Evolutionary conservation across 345 rosid species (phyloP).

Genomic region (Excoecaria cochinchinensis): DNA sequence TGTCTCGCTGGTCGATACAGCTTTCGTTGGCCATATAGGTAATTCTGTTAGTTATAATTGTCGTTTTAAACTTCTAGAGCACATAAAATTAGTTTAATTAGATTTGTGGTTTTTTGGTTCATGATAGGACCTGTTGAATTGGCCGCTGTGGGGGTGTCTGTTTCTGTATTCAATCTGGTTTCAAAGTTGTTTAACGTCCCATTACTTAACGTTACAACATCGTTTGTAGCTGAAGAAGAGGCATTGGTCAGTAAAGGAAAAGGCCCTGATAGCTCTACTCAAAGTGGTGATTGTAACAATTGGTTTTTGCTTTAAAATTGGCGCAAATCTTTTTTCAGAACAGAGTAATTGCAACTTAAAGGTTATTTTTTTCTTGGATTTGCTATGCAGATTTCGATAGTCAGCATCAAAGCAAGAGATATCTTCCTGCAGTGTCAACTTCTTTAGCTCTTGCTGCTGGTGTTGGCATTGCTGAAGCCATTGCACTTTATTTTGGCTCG

Average conservation of each 20-base stretch:
- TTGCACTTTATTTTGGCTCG: conserved; percentile 72
- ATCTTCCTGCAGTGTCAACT: conserved; percentile 72
- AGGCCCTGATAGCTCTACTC: conserved; percentile 15
- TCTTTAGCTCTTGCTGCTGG: conserved; percentile 78
- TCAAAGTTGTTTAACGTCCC: conserved; percentile 89
- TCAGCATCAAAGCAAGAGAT: conserved; percentile 44
- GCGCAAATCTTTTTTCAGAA: background rate
- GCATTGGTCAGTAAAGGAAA: conserved; percentile 35
- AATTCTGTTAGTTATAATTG: conserved; percentile 4
- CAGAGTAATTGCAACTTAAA: background rate
- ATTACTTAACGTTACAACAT: conserved; percentile 79
- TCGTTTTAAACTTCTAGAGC: background rate
- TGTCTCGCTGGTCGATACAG: conserved; percentile 77
- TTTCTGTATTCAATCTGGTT: conserved; percentile 76
- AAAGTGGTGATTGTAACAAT: conserved; percentile 24
- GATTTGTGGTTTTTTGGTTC: background rate
- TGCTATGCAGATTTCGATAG: conserved; percentile 29
- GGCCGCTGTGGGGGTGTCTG: conserved; percentile 91
- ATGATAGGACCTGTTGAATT: conserved; percentile 70
- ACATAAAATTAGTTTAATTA: background rate
- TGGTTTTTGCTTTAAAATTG: background rate
- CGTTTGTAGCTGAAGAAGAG: conserved; percentile 94
- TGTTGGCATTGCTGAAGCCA: conserved; percentile 77
- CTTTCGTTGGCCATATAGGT: conserved; percentile 89
- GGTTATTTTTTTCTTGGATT: conserved; percentile 7